phyloP scores from a whole-genome alignment of 176 grass and related monocot species.

The Eragrostis curvula region DNA sequence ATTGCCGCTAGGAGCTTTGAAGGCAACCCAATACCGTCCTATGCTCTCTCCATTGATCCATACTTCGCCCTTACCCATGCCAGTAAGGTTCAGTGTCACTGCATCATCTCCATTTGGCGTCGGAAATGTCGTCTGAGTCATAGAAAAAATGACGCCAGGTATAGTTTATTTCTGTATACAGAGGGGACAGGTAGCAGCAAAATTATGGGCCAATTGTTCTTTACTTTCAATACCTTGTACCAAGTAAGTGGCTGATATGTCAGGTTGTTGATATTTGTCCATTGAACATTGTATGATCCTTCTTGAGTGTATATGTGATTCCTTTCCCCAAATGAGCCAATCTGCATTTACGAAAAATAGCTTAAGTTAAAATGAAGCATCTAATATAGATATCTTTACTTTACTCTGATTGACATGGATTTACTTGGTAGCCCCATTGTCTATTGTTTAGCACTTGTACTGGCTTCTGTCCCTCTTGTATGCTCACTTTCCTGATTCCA shows the following conservation, averaged over 20 bases:
- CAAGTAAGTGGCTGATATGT: conserved; percentile 58
- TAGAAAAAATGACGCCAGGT: conserved; percentile 23
- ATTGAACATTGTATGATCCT: conserved; percentile 49
- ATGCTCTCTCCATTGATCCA: conserved; percentile 96
- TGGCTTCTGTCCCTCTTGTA: conserved; percentile 43
- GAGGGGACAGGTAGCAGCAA: background rate
- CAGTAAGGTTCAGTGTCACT: conserved; percentile 74
- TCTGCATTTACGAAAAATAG: conserved; percentile 51
- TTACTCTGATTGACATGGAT: background rate
- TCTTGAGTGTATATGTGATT: conserved; percentile 53
- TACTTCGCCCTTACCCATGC: conserved; percentile 87
- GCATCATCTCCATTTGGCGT: conserved; percentile 63
- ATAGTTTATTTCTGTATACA: background rate
- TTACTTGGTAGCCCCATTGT: conserved; percentile 81
- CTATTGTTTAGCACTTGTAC: conserved; percentile 52
- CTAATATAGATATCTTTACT: background rate
- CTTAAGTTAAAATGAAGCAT: background rate
- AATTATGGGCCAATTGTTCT: background rate
- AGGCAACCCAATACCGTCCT: conserved; percentile 84
- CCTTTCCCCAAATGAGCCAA: conserved; percentile 69
- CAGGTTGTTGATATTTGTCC: conserved; percentile 55
- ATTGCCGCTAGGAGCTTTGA: conserved; percentile 66
- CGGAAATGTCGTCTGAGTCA: conserved; percentile 65
- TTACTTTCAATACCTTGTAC: conserved; percentile 65
- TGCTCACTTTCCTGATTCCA: conserved; percentile 61